phyloP scores from a whole-genome alignment of 139 green algal species.

The Micromonas commoda region DNA sequence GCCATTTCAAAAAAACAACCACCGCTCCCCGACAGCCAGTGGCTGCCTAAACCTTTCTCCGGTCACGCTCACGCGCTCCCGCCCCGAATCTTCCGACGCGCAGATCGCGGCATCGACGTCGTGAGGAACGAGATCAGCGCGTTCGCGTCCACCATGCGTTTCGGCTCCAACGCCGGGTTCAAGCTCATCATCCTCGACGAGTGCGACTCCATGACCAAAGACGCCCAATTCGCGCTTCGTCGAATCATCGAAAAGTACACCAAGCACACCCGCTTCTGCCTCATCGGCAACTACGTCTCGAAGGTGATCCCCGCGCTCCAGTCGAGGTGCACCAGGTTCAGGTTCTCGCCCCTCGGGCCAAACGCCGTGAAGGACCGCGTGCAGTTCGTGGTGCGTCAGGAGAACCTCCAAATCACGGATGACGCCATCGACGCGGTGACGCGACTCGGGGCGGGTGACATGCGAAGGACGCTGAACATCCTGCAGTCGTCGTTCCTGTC shows the following conservation, averaged over 20 bases:
- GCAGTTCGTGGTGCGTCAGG: constrained; percentile 62
- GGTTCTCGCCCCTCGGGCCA: constrained; percentile 78
- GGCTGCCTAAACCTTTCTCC: neutral
- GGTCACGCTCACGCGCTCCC: neutral
- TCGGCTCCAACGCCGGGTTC: constrained; percentile 31
- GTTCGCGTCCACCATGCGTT: constrained; percentile 81
- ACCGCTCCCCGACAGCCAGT: neutral
- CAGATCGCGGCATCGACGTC: constrained; percentile 78
- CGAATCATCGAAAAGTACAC: constrained; percentile 98
- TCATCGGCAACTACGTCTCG: constrained; percentile 98
- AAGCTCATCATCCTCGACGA: constrained; percentile 97
- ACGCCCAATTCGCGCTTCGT: constrained; percentile 90
- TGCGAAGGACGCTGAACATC: constrained; percentile 93
- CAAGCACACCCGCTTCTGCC: constrained; percentile 90
- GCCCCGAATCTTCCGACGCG: neutral
- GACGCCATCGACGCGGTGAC: constrained; percentile 76
- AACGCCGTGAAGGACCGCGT: constrained; percentile 64
- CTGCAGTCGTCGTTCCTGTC: constrained; percentile 49
- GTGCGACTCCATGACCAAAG: constrained; percentile 96
- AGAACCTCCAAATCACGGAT: constrained; percentile 49
- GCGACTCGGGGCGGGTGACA: constrained; percentile 77
- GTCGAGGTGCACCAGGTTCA: constrained; percentile 91
- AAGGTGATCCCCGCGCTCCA: constrained; percentile 98
- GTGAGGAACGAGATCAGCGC: constrained; percentile 93
- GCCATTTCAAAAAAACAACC: constrained; percentile 35